A percentile compares a stretch with the other conserved stretches of the same genome.
Conservation (phyloP, 768 basidiomycete genomes). For the Boletellus emodensis region DNA sequence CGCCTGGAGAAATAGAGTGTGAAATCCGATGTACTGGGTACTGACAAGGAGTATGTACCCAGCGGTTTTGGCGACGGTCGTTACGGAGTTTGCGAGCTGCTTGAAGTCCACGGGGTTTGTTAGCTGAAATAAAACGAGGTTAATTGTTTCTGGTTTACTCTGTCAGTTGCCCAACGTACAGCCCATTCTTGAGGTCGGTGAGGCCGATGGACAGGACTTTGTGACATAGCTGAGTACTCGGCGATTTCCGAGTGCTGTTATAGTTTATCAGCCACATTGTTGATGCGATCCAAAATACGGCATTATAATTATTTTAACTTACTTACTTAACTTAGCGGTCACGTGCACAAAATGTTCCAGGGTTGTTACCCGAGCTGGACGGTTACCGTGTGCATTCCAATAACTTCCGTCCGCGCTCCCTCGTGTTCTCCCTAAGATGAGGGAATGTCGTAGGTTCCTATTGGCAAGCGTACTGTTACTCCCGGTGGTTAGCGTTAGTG, state of each 20-base stretch:
- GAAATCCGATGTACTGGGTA: conserved; percentile 9
- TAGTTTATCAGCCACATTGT: conserved; percentile 38
- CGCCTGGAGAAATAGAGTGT: conserved; percentile 51
- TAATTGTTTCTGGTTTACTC: conserved; percentile 1
- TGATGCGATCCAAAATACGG: conserved; percentile 4
- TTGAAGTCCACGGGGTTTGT: conserved; percentile 99
- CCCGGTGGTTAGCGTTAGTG: conserved; percentile 30
- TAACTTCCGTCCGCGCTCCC: background rate
- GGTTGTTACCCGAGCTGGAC: background rate
- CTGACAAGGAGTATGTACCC: conserved; percentile 55
- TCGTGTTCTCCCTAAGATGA: conserved; percentile 19
- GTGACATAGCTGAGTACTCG: conserved; percentile 13
- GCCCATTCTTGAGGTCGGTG: conserved; percentile 72
- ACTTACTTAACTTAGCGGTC: conserved; percentile 5
- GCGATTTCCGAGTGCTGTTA: conserved; percentile 37
- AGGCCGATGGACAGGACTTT: conserved; percentile 38
- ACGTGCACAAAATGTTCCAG: conserved; percentile 6
- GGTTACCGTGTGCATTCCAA: too few species aligned
- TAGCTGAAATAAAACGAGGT: conserved; percentile 48
- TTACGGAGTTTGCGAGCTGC: conserved; percentile 98
- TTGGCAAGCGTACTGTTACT: conserved; percentile 20
- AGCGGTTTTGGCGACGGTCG: conserved; percentile 92
- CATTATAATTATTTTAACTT: background rate
- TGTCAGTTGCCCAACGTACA: conserved; percentile 53
- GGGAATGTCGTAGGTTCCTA: conserved; percentile 8